These are phyloP conservation scores for Austroboletus niveus DNA, from an alignment of 1,284 basidiomycete genomes.

Conservation along the genomic window DNA sequence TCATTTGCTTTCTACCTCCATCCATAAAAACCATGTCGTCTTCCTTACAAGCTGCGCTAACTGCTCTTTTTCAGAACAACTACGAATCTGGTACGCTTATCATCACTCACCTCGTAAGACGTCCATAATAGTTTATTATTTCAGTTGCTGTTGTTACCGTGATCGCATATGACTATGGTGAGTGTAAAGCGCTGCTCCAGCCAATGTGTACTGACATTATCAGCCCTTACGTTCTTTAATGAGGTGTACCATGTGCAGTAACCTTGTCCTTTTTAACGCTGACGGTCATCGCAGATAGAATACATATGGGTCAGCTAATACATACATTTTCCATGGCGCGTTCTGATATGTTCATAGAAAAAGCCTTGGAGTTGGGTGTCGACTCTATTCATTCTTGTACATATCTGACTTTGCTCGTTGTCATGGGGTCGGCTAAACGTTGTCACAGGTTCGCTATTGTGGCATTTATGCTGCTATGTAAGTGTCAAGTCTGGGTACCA, in stretches of 20 bases:
- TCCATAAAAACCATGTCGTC: no score
- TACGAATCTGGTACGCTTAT: constrained; percentile 1
- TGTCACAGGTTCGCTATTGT: constrained; percentile 4
- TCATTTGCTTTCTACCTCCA: no score
- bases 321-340: background rate
- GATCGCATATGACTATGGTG: no score
- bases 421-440: background rate
- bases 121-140: background rate
- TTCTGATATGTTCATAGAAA: constrained; percentile 1
- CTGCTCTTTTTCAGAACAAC: background rate
- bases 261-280: no score
- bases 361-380: background rate
- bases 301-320: no score
- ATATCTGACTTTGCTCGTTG: background rate
- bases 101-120: background rate
- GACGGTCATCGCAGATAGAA: no score
- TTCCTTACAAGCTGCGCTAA: no score
- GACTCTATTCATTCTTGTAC: background rate
- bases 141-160: background rate
- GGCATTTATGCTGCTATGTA: background rate
- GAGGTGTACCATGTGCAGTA: no score
- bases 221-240: no score
- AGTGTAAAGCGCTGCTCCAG: no score
- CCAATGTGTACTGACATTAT: no score
- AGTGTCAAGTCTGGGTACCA: background rate